Conservation (phyloP, 2,329 filamentous ascomycete genomes). For the Fusarium phyllophilum region DNA sequence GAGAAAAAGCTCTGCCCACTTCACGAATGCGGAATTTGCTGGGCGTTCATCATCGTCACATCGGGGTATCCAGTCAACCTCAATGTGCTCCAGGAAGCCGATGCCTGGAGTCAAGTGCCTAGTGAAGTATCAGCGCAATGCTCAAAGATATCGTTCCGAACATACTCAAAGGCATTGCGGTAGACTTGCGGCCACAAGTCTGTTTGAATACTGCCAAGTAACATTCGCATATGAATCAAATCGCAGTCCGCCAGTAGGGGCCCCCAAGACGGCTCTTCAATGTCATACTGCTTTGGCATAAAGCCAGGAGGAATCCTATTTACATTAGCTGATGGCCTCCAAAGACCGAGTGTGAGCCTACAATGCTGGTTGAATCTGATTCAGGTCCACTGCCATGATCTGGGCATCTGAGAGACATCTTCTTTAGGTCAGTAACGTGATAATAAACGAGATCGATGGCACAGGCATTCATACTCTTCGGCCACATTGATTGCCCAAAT, state of each 20-base stretch:
- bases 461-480: constrained; percentile 67
- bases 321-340: constrained; percentile 24
- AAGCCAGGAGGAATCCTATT: constrained; percentile 74
- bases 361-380: constrained; percentile 53
- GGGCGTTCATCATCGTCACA: constrained; percentile 74
- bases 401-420: constrained; percentile 43
- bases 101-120: constrained; percentile 80
- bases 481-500: constrained; percentile 93
- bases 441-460: background rate
- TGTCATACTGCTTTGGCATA: constrained; percentile 70
- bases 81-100: constrained; percentile 86
- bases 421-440: background rate
- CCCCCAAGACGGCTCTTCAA: constrained; percentile 76
- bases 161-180: constrained; percentile 72
- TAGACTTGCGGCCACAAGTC: constrained; percentile 78
- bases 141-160: constrained; percentile 5
- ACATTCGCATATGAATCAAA: constrained; percentile 83
- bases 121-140: constrained; percentile 18
- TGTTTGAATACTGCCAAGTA: constrained; percentile 78
- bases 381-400: constrained; percentile 54
- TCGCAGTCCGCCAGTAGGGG: constrained; percentile 69
- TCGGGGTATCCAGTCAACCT: constrained; percentile 84
- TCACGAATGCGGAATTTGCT: constrained; percentile 64
- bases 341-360: constrained; percentile 36
- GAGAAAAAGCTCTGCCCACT: constrained; percentile 77